Evolutionary conservation across 192 early-diverging fungal genomes (phyloP).

Genomic region (Coemansia javaensis): DNA sequence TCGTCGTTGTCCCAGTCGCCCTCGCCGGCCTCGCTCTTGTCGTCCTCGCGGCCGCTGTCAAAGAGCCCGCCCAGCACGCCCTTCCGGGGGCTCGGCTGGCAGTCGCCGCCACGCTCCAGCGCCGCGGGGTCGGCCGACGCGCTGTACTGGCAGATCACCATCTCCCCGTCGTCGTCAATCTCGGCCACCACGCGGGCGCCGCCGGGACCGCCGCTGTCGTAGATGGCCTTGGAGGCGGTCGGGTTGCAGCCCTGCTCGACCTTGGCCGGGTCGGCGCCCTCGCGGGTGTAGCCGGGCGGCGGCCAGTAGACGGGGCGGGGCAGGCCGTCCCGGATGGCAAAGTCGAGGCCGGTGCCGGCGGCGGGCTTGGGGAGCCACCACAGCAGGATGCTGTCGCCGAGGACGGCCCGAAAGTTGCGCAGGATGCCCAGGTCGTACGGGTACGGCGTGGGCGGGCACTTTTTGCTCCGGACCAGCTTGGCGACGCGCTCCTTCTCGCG

Average conservation of each 20-base stretch:
- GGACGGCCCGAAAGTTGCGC: constrained; percentile 67
- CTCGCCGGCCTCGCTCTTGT: constrained; percentile 42
- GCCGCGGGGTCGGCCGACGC: constrained; percentile 23
- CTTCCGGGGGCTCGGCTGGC: neutral
- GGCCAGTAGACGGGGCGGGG: constrained; percentile 61
- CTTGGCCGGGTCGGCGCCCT: constrained; percentile 14
- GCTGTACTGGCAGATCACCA: constrained; percentile 42
- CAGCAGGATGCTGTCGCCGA: constrained; percentile 63
- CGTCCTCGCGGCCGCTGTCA: constrained; percentile 42
- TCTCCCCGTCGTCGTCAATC: constrained; percentile 49
- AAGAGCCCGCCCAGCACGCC: constrained; percentile 10
- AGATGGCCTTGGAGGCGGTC: constrained; percentile 11
- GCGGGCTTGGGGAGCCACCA: constrained; percentile 73
- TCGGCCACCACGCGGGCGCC: constrained; percentile 29
- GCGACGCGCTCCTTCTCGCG: constrained; percentile 48
- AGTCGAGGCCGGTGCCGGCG: constrained; percentile 63
- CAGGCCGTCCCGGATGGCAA: constrained; percentile 52
- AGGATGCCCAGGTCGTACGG: constrained; percentile 79
- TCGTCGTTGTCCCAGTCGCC: constrained; percentile 36
- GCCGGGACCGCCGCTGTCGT: constrained; percentile 1
- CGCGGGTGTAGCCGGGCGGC: constrained; percentile 61
- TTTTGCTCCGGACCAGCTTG: constrained; percentile 28
- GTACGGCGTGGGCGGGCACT: constrained; percentile 63
- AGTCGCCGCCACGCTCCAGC: constrained; percentile 37
- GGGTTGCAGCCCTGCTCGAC: constrained; percentile 23